These are phyloP conservation scores for Tilletia setariae DNA, from an alignment of 1,284 basidiomycete genomes.

Conservation along the genomic window DNA sequence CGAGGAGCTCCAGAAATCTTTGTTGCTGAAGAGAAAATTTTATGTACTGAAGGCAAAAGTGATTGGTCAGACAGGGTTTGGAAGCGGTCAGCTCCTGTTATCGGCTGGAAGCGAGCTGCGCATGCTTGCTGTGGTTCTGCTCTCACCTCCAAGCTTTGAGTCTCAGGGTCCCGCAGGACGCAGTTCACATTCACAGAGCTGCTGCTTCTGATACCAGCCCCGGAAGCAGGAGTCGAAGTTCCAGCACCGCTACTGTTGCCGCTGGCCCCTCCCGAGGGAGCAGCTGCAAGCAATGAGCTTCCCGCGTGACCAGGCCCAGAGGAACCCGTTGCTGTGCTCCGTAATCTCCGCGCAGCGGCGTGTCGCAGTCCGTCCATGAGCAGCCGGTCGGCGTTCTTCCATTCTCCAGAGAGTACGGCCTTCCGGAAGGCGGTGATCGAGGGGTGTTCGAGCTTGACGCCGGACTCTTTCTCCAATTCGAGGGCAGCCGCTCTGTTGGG, in stretches of 20 bases:
- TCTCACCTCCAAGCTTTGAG: constrained; percentile 30
- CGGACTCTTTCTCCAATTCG: constrained; percentile 85
- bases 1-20: constrained; percentile 93
- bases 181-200: constrained; percentile 30
- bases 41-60: constrained; percentile 63
- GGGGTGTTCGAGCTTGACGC: constrained; percentile 76
- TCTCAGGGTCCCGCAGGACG: constrained; percentile 34
- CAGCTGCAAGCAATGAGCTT: too few species aligned
- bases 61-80: constrained; percentile 11
- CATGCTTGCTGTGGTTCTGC: too few species aligned
- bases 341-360: constrained; percentile 26
- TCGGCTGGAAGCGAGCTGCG: too few species aligned
- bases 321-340: not conserved
- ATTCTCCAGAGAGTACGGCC: constrained; percentile 76
- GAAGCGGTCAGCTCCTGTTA: not conserved
- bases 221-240: not conserved
- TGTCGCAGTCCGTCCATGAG: constrained; percentile 59
- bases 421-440: constrained; percentile 77
- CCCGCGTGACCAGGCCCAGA: too few species aligned
- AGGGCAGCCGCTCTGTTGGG: constrained; percentile 73
- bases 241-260: not conserved
- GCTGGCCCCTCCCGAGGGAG: not conserved
- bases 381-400: constrained; percentile 74
- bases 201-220: not conserved
- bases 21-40: constrained; percentile 86